Conservation (phyloP, 768 basidiomycete species). For the Mycena galopus region DNA sequence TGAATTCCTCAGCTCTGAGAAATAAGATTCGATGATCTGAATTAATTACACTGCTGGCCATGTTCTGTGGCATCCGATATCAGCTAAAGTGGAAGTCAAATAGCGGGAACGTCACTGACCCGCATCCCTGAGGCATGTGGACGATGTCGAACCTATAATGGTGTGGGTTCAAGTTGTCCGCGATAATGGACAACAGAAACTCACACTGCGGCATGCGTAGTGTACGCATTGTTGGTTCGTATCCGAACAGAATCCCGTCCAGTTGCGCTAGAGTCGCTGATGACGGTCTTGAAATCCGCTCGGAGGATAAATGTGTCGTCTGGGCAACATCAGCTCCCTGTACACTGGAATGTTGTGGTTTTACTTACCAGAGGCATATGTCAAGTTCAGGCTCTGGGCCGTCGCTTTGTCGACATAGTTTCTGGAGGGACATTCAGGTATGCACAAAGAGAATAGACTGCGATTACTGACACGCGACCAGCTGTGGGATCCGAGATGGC, state of each 20-base stretch:
- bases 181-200: constrained; percentile 36
- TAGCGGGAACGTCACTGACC: constrained; percentile 43
- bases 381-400: constrained; percentile 63
- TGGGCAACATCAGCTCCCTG: background rate
- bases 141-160: constrained; percentile 50
- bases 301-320: constrained; percentile 65
- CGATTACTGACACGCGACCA: constrained; percentile 67
- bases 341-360: too few relatives aligned
- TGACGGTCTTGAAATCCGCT: constrained; percentile 60
- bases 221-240: constrained; percentile 62
- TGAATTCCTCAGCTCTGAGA: constrained; percentile 17
- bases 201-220: constrained; percentile 66
- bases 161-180: constrained; percentile 43
- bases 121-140: constrained; percentile 71
- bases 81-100: constrained; percentile 5
- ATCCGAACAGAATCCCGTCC: constrained; percentile 72
- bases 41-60: constrained; percentile 59
- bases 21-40: background rate
- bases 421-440: constrained; percentile 37
- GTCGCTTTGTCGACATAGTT: constrained; percentile 56
- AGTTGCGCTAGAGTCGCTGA: constrained; percentile 56
- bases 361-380: constrained; percentile 53
- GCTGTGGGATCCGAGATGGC: constrained; percentile 67
- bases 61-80: constrained; percentile 36
- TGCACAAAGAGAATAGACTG: background rate